Base-by-base conservation (phyloP, 345 rosid species). In the Triadica sebifera region DNA sequence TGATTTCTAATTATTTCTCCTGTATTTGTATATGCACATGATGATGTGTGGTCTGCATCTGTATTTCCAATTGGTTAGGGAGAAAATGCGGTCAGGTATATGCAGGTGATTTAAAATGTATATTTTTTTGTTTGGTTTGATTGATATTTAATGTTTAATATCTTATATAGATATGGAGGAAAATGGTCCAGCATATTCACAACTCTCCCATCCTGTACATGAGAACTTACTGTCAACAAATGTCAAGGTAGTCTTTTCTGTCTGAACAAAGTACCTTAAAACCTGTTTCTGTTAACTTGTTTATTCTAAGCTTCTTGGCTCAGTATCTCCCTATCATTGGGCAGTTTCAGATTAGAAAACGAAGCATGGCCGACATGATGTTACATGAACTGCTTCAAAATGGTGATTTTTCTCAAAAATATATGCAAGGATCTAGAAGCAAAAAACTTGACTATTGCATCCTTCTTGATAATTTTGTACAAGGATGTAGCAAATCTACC, bases 331-430 rank as follows among this genome's bases (percentile, higher is more conserved):
- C 12, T 47, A 66, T 66, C 38, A 11, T 52, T 43, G 7, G 77
- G 74, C 82, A 94, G 98, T 75, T 84, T 47, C 80, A 89, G 38
- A 74, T 86, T 74, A 76, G 81, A 74, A 88, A 80, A 75, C 86
- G 87, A 81, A 88, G 75, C 77, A 69, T 81, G 73, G 88, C 84
- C 0, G 88, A 89, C 76, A 89, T 83, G 75, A 72, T 89, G 67
- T 77, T 94, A 83, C 89, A 88, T 63, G 90, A 84, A 8, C 94
- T 95, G 75, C 87, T 91, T 68, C 90, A 90, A 71, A 85, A 80
- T 24, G 99, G 99, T 67, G 98, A 95, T 86, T 84, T 84, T 70
- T 87, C 96, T 52, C 90, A 84, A 43, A 95, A 93, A 77, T 90
- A 95, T 82, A 69, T 85, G 85, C 94, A 89, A 67, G 93, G 97